phyloP scores from a whole-genome alignment of 2,329 filamentous ascomycete genomes.

The Colletotrichum liriopes region DNA sequence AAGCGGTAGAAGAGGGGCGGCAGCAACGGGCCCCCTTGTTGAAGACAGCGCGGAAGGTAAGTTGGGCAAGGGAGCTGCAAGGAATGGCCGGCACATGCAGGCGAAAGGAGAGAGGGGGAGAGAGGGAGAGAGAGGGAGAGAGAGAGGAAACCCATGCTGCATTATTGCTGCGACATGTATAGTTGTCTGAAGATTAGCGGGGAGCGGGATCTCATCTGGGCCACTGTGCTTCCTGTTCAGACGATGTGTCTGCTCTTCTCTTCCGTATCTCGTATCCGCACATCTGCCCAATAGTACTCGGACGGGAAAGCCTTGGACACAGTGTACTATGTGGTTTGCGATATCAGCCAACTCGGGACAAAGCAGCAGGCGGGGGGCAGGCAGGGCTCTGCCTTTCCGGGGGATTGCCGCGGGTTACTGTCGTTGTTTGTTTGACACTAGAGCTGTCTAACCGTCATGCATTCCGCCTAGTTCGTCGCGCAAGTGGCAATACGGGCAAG shows the following conservation, averaged over 20 bases:
- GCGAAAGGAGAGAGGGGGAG: neutral
- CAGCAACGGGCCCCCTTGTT: slow-evolving; percentile 1
- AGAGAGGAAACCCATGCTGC: neutral
- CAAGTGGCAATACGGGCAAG: slow-evolving; percentile 6
- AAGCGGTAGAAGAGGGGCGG: slow-evolving; percentile 7
- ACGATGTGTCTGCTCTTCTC: neutral
- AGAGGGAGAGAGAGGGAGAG: neutral
- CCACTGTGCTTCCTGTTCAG: neutral
- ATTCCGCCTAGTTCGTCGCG: neutral
- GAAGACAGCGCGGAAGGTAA: neutral
- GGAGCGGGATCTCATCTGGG: neutral
- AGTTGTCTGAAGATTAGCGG: slow-evolving; percentile 12
- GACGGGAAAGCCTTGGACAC: neutral
- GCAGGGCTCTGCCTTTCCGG: neutral
- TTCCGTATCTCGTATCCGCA: neutral
- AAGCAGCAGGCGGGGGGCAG: neutral
- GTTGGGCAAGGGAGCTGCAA: neutral
- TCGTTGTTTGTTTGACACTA: neutral
- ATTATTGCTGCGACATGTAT: neutral
- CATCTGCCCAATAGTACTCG: neutral
- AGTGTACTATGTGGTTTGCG: neutral
- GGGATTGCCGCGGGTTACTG: neutral
- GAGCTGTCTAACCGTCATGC: slow-evolving; percentile 12
- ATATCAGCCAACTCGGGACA: neutral
- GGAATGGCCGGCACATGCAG: neutral